Percentiles rank a stretch among this genome's conserved stretches.
phyloP scores from a whole-genome alignment of 2,329 filamentous ascomycete species.

The Clathrospora elynae region DNA sequence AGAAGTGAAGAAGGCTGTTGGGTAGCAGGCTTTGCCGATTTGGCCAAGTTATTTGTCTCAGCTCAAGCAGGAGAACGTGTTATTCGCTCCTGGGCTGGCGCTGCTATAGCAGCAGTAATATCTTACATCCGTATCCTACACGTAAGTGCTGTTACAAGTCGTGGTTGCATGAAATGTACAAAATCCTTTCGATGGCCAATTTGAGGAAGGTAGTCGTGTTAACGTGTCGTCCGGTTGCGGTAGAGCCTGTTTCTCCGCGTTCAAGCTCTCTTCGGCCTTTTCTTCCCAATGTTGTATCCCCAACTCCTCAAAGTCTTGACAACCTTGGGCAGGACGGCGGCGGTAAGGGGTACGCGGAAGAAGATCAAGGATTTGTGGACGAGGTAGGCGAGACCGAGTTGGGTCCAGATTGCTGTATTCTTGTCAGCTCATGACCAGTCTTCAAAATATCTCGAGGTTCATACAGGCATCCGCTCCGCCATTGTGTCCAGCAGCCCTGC shows the following conservation, averaged over 20 bases:
- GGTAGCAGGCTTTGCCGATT: too few relatives aligned
- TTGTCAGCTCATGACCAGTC: conserved; percentile 17
- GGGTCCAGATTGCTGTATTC: conserved; percentile 71
- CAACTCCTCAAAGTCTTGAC: conserved; percentile 84
- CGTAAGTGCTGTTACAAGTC: conserved; percentile 15
- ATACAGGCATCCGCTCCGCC: conserved; percentile 71
- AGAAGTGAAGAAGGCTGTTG: not conserved
- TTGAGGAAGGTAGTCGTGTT: not conserved
- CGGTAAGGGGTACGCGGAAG: conserved; percentile 88
- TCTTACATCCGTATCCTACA: conserved; percentile 14
- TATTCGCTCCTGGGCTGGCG: not conserved
- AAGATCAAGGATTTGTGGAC: conserved; percentile 99
- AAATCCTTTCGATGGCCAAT: not conserved
- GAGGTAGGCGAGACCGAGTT: conserved; percentile 90
- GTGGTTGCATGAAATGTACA: conserved; percentile 16
- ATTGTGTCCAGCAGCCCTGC: conserved; percentile 68
- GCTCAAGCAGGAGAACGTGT: too few relatives aligned
- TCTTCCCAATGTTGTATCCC: conserved; percentile 95
- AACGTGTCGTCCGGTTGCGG: not conserved
- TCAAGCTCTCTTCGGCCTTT: conserved; percentile 50
- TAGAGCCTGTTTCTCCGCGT: not conserved
- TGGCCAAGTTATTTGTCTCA: not conserved
- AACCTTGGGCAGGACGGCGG: conserved; percentile 90
- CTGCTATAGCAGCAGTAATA: not conserved
- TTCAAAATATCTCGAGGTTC: conserved; percentile 37